These are phyloP conservation scores for Fusarium luffae DNA, from an alignment of 2,329 filamentous ascomycete genomes.

Conservation along the genomic window DNA sequence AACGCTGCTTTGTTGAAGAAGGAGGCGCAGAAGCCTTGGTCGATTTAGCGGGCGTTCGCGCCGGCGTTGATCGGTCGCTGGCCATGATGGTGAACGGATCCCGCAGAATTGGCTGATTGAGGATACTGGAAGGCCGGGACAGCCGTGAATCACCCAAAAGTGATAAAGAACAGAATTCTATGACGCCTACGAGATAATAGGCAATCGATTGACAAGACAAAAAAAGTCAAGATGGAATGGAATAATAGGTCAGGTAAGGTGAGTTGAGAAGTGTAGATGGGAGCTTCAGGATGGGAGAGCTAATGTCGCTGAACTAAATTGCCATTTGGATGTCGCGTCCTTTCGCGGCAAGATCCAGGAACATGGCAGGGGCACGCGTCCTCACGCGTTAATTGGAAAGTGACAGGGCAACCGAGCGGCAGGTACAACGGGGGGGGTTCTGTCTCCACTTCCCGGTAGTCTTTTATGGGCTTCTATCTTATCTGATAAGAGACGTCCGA, in stretches of 20 bases:
- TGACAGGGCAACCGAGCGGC: constrained; percentile 26
- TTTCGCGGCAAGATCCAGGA: constrained; percentile 15
- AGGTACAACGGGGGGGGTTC: not conserved
- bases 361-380: constrained; percentile 34
- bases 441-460: not conserved
- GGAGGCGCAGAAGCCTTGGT: constrained; percentile 46
- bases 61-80: constrained; percentile 44
- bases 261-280: constrained; percentile 1
- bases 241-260: not conserved
- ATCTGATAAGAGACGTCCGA: not conserved
- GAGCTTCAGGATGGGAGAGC: constrained; percentile 1
- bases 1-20: constrained; percentile 55
- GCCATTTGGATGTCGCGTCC: constrained; percentile 32
- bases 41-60: constrained; percentile 51
- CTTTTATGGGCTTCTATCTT: not conserved
- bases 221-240: constrained; percentile 10
- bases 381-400: constrained; percentile 43
- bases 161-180: not conserved
- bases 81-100: constrained; percentile 44
- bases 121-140: constrained; percentile 3
- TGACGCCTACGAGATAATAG: not conserved
- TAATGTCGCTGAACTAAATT: constrained; percentile 7
- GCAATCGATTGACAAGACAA: constrained; percentile 2
- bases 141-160: constrained; percentile 32
- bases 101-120: not conserved